These are phyloP conservation scores for Globisporangium nagaii DNA, from an alignment of 352 stramenopile species.

Conservation along the genomic window DNA sequence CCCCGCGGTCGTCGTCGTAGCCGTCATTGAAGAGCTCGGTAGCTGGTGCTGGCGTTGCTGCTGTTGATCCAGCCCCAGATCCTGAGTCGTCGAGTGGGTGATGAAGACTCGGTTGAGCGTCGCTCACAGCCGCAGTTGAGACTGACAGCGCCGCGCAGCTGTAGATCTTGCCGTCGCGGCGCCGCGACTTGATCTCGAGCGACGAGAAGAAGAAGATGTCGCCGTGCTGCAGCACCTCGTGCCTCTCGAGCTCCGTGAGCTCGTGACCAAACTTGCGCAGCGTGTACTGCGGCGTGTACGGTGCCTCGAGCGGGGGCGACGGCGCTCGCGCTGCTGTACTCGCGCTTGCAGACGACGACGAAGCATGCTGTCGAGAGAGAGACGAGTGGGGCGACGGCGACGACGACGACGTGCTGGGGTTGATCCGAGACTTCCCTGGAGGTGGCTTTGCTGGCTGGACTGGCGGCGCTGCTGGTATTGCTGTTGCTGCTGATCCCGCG, in stretches of 20 bases:
- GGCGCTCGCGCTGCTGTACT: background rate
- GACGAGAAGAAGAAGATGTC: conserved; percentile 50
- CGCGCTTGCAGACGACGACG: background rate
- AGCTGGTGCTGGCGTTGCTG: background rate
- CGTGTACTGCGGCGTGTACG: conserved; percentile 20
- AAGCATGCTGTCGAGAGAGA: background rate
- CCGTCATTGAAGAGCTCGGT: conserved; percentile 83
- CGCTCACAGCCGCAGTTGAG: background rate
- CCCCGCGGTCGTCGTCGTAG: conserved; percentile 95
- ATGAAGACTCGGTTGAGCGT: background rate
- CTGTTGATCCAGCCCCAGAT: too few species aligned
- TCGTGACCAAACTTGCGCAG: conserved; percentile 14
- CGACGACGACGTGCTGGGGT: conserved; percentile 3
- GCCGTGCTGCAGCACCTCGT: conserved; percentile 44
- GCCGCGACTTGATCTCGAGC: conserved; percentile 24
- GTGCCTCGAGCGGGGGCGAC: conserved; percentile 15
- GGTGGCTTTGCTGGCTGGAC: conserved; percentile 2
- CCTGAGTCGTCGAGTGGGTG: too few species aligned
- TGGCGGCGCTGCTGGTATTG: background rate
- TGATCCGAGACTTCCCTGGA: conserved; percentile 19
- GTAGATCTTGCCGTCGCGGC: conserved; percentile 25
- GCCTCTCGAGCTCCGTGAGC: conserved; percentile 40
- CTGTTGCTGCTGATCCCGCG: background rate
- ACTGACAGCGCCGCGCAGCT: conserved; percentile 1
- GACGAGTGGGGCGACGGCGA: background rate